A percentile compares a stretch with the other conserved stretches of the same genome.
Conservation (phyloP, 1,284 basidiomycete genomes). For the Coriolopsis trogii region DNA sequence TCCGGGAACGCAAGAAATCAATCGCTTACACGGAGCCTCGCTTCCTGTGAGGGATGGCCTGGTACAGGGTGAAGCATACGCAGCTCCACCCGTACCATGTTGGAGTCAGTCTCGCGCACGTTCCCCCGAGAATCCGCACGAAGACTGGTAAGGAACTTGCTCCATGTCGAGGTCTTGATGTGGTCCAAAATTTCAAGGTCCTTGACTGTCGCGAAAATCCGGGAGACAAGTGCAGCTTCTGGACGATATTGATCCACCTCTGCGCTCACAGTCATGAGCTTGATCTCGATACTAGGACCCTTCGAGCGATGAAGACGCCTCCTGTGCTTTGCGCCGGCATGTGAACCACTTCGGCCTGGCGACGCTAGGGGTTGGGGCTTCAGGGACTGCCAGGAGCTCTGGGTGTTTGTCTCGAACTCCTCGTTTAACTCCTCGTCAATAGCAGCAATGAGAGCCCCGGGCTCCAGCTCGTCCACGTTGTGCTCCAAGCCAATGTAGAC, state of each 20-base stretch:
- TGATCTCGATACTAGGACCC: constrained; percentile 84
- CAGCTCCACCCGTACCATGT: constrained; percentile 92
- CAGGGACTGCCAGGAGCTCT: constrained; percentile 88
- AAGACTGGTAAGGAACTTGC: constrained; percentile 90
- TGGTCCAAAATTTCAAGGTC: constrained; percentile 94
- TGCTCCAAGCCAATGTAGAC: constrained; percentile 86
- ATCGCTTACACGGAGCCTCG: constrained; percentile 72
- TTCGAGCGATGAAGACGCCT: constrained; percentile 78
- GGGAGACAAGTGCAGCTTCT: constrained; percentile 61
- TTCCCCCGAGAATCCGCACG: constrained; percentile 83
- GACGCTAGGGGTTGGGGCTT: constrained; percentile 45
- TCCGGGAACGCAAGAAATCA: not conserved
- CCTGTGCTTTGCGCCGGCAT: constrained; percentile 50
- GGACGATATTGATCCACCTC: constrained; percentile 70
- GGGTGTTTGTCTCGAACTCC: constrained; percentile 66
- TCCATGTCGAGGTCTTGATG: constrained; percentile 98
- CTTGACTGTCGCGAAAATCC: constrained; percentile 65
- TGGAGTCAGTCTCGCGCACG: constrained; percentile 84
- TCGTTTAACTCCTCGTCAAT: constrained; percentile 90
- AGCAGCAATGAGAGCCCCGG: constrained; percentile 79
- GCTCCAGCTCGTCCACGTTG: constrained; percentile 74
- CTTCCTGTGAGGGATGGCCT: constrained; percentile 73
- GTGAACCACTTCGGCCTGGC: constrained; percentile 40
- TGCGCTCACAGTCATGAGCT: constrained; percentile 64
- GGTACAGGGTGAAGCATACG: constrained; percentile 72